These are phyloP conservation scores for Rhizopus sp. DNA, from an alignment of 371 early-diverging fungal genomes.

Conservation along the genomic window DNA sequence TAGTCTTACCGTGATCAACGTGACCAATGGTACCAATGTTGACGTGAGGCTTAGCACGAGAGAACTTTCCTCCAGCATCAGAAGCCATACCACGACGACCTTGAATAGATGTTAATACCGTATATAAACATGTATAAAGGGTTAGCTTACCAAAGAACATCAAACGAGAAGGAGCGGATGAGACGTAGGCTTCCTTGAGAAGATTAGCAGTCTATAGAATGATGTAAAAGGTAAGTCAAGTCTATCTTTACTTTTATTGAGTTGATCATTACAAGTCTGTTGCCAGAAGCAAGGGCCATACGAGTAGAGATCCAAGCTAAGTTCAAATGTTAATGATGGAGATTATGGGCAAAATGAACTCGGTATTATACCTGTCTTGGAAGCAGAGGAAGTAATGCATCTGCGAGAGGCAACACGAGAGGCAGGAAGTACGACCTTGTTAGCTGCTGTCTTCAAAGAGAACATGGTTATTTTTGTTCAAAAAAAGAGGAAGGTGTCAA, in stretches of 20 bases:
- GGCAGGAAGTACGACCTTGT: slow-evolving; percentile 50
- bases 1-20: slow-evolving; percentile 99
- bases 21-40: slow-evolving; percentile 99
- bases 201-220: slow-evolving; percentile 40
- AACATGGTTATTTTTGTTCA: slow-evolving; percentile 35
- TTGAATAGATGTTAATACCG: slow-evolving; percentile 2
- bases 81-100: slow-evolving; percentile 53
- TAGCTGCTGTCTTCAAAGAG: slow-evolving; percentile 51
- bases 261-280: slow-evolving; percentile 39
- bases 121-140: background rate
- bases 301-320: slow-evolving; percentile 44
- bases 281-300: slow-evolving; percentile 43
- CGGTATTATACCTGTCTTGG: slow-evolving; percentile 35
- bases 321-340: background rate
- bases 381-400: slow-evolving; percentile 43
- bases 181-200: slow-evolving; percentile 40
- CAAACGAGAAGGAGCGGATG: slow-evolving; percentile 41
- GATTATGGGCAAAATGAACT: background rate
- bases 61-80: slow-evolving; percentile 58
- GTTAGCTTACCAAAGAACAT: slow-evolving; percentile 42
- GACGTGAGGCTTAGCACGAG: slow-evolving; percentile 93
- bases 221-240: background rate
- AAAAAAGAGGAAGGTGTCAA: slow-evolving; percentile 5
- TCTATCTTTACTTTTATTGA: slow-evolving; percentile 1
- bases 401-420: slow-evolving; percentile 52